Base-by-base conservation (phyloP, 2,329 filamentous ascomycete species). In the Chaetomiaceae sp. region DNA sequence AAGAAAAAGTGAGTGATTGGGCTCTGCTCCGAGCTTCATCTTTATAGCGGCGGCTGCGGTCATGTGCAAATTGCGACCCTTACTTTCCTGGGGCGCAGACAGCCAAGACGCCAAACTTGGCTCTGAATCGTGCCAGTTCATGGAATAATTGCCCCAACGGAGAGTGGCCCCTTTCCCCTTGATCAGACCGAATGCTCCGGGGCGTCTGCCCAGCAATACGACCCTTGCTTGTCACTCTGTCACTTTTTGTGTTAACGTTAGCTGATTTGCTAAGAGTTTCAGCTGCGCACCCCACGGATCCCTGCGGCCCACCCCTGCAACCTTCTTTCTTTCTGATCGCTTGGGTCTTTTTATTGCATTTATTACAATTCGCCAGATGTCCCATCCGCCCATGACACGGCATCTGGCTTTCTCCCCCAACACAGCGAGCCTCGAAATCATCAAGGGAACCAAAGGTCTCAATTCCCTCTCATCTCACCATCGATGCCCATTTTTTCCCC, bases 371-470 rank as follows among this genome's bases (percentile, higher is more conserved):
- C 31, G 46, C 30, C 44, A 38, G 50, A 46, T 41, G 38, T 47
- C 33, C 41, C 45, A n/a, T 30, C 39, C 41, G 23, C 51, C 58
- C 55, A 60, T 60, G 58, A 51, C 57, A 55, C 57, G 43, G 46
- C 55, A 50, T 47, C 41, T 51, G 41, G 45, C 51, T 43, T 34
- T 49, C 20, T 43, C 43, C 38, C 40, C 50, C 35, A 49, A 58
- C 48, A 38, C 35, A 38, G 16, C 51, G 31, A 51, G 43, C 45
- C 27, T 53, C 37, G 37, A 30, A 41, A 14, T 45, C 55, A 27
- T 12, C 25, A 27, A 27, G 6, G 12, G 6, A 5, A 27, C 5
- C 25, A 53, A 55, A 55, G 52, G 50, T 58, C 23, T 48, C 31
- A 45, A 42, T 42, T 44, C 19, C 40, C 20, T 31, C 35, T 31